Base-by-base conservation (phyloP, 176 grass and related monocot species). In the Aechmea fasciata region DNA sequence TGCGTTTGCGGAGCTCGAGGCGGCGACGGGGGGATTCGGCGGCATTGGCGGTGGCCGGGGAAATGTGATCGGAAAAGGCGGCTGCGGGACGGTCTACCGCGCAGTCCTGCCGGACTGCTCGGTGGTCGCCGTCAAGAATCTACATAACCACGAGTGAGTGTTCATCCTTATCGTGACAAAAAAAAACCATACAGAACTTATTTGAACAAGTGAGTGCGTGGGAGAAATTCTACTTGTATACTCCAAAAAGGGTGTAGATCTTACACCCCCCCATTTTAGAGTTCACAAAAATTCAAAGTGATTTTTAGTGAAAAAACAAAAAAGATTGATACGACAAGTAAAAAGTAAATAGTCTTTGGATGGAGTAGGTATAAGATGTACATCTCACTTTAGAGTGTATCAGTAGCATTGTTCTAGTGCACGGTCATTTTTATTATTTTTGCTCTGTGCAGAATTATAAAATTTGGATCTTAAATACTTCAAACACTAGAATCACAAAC, bases 51-150 rank as follows among this genome's bases (percentile, higher is more conserved):
- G 93, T 79, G 79, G 82, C 0, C 88, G 94, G 76, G 83, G 83
- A 24, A 93, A 94, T 80, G 81, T 99, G 65, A 73, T 99, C 14
- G 95, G 95, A 17, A 90, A 99, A 71, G 95, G 95, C 12, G 95
- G 90, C 10, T 99, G 94, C 53, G 95, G 90, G 73, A 76, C 94
- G 80, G 95, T 99, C 41, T 99, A 99, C 68, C 85, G 77, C 50
- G 95, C 90, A 0, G 74, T 28, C 1, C 69, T 99, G 55, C 54
- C 89, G 18, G 91, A 99, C 75, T 87, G 87, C 51, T 90, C 87
- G 29, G 84, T 90, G 47, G 87, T 99, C 73, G 95, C 95, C 17
- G 95, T 99, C 49, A 99, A 99, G 75, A 99, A 87, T 75, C 88
- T 99, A 55, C 90, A 93, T 76, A 99, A 94, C 71, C 94, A 99